A percentile compares a stretch with the other conserved stretches of the same genome.
Evolutionary conservation across 371 early-diverging fungal genomes (phyloP).

Genomic region (Caulochytrium protostelioides): DNA sequence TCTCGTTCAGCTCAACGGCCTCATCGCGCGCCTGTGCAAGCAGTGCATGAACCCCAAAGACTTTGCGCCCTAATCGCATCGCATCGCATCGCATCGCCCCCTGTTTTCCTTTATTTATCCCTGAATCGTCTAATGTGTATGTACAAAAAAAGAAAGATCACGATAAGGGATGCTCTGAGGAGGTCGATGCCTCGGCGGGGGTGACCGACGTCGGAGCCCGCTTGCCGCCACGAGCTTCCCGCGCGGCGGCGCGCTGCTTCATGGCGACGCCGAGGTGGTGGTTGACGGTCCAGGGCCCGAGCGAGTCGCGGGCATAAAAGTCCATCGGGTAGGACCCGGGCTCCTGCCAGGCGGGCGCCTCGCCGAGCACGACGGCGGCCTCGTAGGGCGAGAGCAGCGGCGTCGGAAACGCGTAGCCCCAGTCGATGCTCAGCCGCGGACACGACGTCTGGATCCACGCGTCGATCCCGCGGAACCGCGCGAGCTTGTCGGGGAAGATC

Average conservation of each 20-base stretch:
- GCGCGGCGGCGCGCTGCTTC: too few relatives aligned
- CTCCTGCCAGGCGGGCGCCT: constrained; percentile 45
- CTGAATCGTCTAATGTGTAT: too few relatives aligned
- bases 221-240: too few relatives aligned
- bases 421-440: constrained; percentile 96
- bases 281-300: constrained; percentile 89
- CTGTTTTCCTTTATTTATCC: too few relatives aligned
- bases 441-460: constrained; percentile 96
- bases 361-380: constrained; percentile 64
- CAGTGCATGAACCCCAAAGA: constrained; percentile 7
- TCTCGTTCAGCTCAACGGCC: constrained; percentile 54
- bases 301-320: constrained; percentile 73
- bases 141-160: too few relatives aligned
- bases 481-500: constrained; percentile 76
- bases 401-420: constrained; percentile 90
- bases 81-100: too few relatives aligned
- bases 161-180: too few relatives aligned
- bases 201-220: too few relatives aligned
- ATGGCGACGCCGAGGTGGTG: constrained; percentile 1
- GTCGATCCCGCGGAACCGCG: constrained; percentile 73
- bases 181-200: too few relatives aligned
- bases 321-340: constrained; percentile 73
- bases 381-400: constrained; percentile 96
- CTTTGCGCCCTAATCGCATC: too few relatives aligned
- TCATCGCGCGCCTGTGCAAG: constrained; percentile 43